A percentile compares a stretch with the other conserved stretches of the same genome.
These are phyloP conservation scores for Cornus controversa DNA, from an alignment of 148 eudicot species.

Conservation along the genomic window DNA sequence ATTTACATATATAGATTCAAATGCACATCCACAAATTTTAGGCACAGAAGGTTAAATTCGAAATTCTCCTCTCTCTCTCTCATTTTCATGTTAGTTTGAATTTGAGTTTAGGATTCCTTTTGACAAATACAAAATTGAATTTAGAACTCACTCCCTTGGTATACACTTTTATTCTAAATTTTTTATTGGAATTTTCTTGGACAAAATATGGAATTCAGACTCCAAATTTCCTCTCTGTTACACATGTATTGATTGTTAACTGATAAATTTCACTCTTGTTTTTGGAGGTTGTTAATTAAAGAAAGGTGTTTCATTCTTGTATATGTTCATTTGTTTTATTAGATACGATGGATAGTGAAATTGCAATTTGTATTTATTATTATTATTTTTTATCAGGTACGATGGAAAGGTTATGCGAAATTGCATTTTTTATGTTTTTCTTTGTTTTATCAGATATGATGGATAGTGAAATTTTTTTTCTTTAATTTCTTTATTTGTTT, in stretches of 20 bases:
- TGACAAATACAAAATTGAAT: too few species aligned
- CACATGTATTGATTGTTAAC: not conserved
- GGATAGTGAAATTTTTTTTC: not conserved
- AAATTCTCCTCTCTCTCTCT: not conserved
- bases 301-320: too few species aligned
- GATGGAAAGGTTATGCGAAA: not conserved
- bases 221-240: too few species aligned
- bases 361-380: too few species aligned
- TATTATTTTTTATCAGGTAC: too few species aligned
- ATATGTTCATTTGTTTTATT: too few species aligned
- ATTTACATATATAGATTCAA: not conserved
- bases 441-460: slow-evolving; percentile 44
- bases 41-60: too few species aligned
- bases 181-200: not conserved
- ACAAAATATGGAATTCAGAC: not conserved
- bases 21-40: not conserved
- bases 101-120: not conserved
- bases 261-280: not conserved
- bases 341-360: too few species aligned
- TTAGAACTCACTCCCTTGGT: too few species aligned
- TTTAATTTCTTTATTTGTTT: not conserved
- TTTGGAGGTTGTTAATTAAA: not conserved
- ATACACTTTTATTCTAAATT: not conserved
- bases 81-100: not conserved
- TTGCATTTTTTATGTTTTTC: not conserved